Base-by-base conservation (phyloP, 306 rosid genomes). In the Fragaria vesca region DNA sequence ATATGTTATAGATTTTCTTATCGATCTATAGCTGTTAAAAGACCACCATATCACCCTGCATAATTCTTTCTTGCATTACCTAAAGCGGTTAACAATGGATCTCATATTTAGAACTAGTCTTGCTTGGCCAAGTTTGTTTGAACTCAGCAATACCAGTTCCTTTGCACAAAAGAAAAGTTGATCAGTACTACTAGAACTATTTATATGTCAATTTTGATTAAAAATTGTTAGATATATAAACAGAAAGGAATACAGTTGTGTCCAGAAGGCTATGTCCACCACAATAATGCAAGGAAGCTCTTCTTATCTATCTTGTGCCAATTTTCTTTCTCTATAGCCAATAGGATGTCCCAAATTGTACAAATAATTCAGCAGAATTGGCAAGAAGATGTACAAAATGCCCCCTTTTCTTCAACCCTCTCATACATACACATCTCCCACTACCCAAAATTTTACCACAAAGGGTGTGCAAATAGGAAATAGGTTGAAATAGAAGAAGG, bases 381-480 rank as follows among this genome's bases (percentile, higher is more conserved):
- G 78, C 45, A 70, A 72, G 69, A 75, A 71, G 20, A 34, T 52
- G 66, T 32, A 20, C 17, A 52, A 6, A 30, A 45, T 9, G 2
- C 17, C 15, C 1, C 67, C 42, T 42, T 55, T 63, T 17, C 62
- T 42, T 66, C 62, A 75, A 77, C 43, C 74, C 28, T 70, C 38
- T 45, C 42, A 82, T 82, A 66, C 71, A 67, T 74, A 60, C 78
- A 60, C 78, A 66, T 42, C 47, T 72, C 57, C 54, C 42, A 54
- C 17, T 76, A 11, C 75, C 15, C 26, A 30, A 67, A 50, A 46
- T 28, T 78, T 84, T 81, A 74, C 18, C 68, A 61, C 81, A 88
- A 81, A 79, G 83, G 75, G 85, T 65, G 84, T 76, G 75, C 11
- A 77, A 86, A 82, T 82, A 84, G 84, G 83, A 82, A 84, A 73